Conservation (phyloP, 352 stramenopile species). For the Phytophthora foliorum region DNA sequence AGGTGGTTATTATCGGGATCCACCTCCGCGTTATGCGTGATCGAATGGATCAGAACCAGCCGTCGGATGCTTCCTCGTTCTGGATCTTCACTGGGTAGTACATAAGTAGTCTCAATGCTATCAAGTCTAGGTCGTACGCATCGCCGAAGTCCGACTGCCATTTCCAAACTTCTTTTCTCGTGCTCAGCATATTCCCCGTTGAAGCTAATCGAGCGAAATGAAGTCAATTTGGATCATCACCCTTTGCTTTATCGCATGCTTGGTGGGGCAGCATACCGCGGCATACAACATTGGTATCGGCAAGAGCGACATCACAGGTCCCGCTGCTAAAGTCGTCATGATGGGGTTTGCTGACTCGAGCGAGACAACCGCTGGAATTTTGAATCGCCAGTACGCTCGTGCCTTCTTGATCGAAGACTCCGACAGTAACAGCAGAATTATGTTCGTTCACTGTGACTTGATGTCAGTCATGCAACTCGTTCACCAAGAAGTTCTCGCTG, state of each 20-base stretch:
- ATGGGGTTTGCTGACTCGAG: not conserved
- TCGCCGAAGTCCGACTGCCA: not conserved
- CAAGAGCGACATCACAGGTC: conserved; percentile 2
- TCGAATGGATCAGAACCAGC: not conserved
- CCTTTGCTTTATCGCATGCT: not conserved
- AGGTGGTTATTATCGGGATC: not conserved
- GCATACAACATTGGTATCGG: conserved; percentile 1
- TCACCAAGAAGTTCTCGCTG: conserved; percentile 1
- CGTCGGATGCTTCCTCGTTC: not conserved
- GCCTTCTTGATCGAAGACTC: not conserved
- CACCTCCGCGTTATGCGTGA: not conserved
- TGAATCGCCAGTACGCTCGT: not conserved
- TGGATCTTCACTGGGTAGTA: not conserved
- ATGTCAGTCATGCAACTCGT: not conserved
- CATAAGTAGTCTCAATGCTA: not conserved
- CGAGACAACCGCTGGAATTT: not conserved
- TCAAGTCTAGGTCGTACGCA: not conserved
- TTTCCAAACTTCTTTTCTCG: not conserved
- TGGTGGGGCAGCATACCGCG: not conserved
- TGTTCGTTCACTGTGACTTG: not conserved
- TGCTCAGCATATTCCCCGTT: not conserved
- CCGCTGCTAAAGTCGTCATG: conserved; percentile 1
- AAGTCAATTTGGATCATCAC: not conserved
- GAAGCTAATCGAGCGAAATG: not conserved
- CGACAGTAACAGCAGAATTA: not conserved